A percentile compares a stretch with the other conserved stretches of the same genome.
phyloP scores from a whole-genome alignment of 768 basidiomycete genomes.

The Strobilomyces confusus region DNA sequence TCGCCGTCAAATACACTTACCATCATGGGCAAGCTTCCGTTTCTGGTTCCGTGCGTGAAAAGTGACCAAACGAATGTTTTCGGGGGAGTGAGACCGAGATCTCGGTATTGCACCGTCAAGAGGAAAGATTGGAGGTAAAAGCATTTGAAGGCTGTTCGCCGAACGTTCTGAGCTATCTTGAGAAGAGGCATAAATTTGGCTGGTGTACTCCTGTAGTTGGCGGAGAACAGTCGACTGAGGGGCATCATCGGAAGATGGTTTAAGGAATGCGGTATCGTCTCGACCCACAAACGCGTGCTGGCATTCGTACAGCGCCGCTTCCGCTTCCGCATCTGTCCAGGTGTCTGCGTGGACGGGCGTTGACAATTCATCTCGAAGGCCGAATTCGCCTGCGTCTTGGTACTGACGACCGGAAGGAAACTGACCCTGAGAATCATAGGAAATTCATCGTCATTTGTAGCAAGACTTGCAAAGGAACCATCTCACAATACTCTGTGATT shows the following conservation, averaged over 20 bases:
- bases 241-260: not conserved
- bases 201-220: conserved; percentile 18
- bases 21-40: conserved; percentile 6
- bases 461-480: conserved; percentile 9
- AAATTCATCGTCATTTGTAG: conserved; percentile 10
- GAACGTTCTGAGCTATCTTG: not conserved
- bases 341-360: not conserved
- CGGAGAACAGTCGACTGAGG: conserved; percentile 9
- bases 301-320: not conserved
- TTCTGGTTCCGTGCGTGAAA: conserved; percentile 1
- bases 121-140: not conserved
- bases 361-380: conserved; percentile 22
- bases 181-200: conserved; percentile 1
- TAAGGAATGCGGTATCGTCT: conserved; percentile 11
- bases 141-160: not conserved
- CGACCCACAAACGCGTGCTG: not conserved
- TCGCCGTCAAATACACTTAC: conserved; percentile 5
- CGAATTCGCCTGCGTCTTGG: conserved; percentile 9
- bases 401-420: not conserved
- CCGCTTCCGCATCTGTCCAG: not conserved
- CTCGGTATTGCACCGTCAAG: not conserved
- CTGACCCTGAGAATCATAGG: conserved; percentile 8
- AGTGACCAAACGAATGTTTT: not conserved
- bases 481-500: conserved; percentile 32
- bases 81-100: not conserved